These are phyloP conservation scores for Blepharisma japonicum DNA, from an alignment of 73 alveolate species.

Conservation along the genomic window DNA sequence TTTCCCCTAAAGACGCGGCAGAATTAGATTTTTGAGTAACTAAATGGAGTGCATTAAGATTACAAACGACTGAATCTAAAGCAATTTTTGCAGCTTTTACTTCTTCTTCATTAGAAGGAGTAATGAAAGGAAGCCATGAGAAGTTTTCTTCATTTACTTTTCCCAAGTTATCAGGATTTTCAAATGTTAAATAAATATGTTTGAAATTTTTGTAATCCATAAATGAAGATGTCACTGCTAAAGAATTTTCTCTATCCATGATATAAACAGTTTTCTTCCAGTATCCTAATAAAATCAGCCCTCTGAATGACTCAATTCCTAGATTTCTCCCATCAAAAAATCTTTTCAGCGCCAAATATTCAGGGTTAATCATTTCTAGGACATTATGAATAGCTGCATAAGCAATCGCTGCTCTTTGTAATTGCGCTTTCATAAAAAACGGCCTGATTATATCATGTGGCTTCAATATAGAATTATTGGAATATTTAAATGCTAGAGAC, in stretches of 20 bases:
- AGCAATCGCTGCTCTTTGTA: constrained; percentile 61
- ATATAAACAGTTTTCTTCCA: constrained; percentile 49
- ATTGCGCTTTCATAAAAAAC: background rate
- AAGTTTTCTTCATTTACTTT: background rate
- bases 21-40: background rate
- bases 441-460: background rate
- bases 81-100: background rate
- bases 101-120: constrained; percentile 2
- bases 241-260: constrained; percentile 35
- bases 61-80: constrained; percentile 16
- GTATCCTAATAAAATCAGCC: constrained; percentile 41
- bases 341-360: constrained; percentile 53
- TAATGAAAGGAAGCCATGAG: background rate
- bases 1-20: background rate
- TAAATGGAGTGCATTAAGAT: background rate
- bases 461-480: constrained; percentile 43
- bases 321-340: constrained; percentile 41
- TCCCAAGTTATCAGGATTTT: too few relatives aligned
- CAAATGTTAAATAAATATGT: too few relatives aligned
- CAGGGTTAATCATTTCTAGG: constrained; percentile 68
- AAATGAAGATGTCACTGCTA: constrained; percentile 36
- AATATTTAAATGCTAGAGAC: constrained; percentile 67
- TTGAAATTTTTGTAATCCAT: constrained; percentile 19
- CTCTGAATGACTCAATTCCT: constrained; percentile 34
- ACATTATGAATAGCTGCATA: constrained; percentile 80